Evolutionary conservation across 1,284 basidiomycete species (phyloP).

Genomic region (Lentinula novae-zelandiae): DNA sequence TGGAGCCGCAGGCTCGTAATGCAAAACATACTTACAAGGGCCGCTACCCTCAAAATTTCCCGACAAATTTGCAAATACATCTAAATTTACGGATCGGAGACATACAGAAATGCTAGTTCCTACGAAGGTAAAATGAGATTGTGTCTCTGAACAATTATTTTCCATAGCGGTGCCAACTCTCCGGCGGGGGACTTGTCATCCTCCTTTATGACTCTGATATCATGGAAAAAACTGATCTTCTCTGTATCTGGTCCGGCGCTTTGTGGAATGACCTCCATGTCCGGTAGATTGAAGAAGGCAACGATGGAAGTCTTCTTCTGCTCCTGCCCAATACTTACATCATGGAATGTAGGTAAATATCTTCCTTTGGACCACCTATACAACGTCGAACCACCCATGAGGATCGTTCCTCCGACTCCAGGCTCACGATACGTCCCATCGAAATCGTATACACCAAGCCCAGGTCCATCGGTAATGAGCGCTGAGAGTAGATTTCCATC

Average conservation of each 20-base stretch:
- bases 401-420: neutral
- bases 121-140: neutral
- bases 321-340: constrained; percentile 2
- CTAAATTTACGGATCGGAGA: neutral
- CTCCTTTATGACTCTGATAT: constrained; percentile 3
- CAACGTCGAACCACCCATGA: constrained; percentile 4
- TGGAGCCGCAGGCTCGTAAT: too few relatives aligned
- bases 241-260: neutral
- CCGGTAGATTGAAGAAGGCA: constrained; percentile 6
- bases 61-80: too few relatives aligned
- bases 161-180: neutral
- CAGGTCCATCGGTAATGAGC: constrained; percentile 5
- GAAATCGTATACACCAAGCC: constrained; percentile 6
- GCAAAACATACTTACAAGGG: too few relatives aligned
- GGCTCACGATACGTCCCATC: constrained; percentile 6
- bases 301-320: constrained; percentile 5
- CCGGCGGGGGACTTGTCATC: constrained; percentile 5
- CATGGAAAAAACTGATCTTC: constrained; percentile 4
- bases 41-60: too few relatives aligned
- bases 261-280: constrained; percentile 1
- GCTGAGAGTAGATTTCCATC: constrained; percentile 6
- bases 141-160: neutral
- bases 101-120: too few relatives aligned
- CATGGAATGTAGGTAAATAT: constrained; percentile 1
- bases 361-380: constrained; percentile 2